Percentiles rank a stretch among this genome's conserved stretches.
These are phyloP conservation scores for Penicillium argentinense DNA, from an alignment of 495 filamentous ascomycete species.

Conservation along the genomic window DNA sequence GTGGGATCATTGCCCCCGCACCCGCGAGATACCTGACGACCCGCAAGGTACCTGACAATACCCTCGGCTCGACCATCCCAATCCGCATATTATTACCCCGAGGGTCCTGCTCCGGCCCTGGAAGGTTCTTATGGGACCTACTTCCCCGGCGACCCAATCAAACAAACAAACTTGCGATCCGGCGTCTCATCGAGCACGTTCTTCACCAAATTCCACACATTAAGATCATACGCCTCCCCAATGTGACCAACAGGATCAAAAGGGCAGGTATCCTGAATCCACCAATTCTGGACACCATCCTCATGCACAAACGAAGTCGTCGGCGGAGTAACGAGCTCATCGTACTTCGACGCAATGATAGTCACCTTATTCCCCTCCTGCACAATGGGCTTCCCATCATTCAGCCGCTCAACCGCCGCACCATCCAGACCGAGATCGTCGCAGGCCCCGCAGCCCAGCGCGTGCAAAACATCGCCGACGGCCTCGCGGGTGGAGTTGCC, in stretches of 20 bases:
- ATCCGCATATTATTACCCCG: too few species aligned
- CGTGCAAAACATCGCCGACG: slow-evolving; percentile 33
- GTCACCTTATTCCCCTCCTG: slow-evolving; percentile 50
- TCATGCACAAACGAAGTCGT: slow-evolving; percentile 46
- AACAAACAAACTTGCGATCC: slow-evolving; percentile 34
- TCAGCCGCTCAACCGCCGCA: slow-evolving; percentile 38
- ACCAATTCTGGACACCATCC: slow-evolving; percentile 43
- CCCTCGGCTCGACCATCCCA: too few species aligned
- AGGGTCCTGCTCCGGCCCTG: too few species aligned
- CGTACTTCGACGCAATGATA: slow-evolving; percentile 47
- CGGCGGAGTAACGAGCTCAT: slow-evolving; percentile 50
- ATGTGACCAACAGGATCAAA: slow-evolving; percentile 52
- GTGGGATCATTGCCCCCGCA: too few species aligned
- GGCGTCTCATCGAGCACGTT: slow-evolving; percentile 47
- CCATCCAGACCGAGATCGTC: slow-evolving; percentile 43
- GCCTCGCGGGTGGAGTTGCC: slow-evolving; percentile 35
- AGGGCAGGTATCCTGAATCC: slow-evolving; percentile 48
- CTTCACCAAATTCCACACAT: slow-evolving; percentile 54
- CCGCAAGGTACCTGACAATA: too few species aligned
- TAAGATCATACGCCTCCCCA: slow-evolving; percentile 52
- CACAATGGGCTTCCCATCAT: slow-evolving; percentile 44
- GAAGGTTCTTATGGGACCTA: too few species aligned
- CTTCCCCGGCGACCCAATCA: slow-evolving; percentile 40
- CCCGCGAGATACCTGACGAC: too few species aligned
- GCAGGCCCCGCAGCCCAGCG: slow-evolving; percentile 48